Evolutionary conservation across 495 filamentous ascomycete species (phyloP), one percentile per base, ranked within the genome.

Genomic region (Penicillium cinerascens): DNA sequence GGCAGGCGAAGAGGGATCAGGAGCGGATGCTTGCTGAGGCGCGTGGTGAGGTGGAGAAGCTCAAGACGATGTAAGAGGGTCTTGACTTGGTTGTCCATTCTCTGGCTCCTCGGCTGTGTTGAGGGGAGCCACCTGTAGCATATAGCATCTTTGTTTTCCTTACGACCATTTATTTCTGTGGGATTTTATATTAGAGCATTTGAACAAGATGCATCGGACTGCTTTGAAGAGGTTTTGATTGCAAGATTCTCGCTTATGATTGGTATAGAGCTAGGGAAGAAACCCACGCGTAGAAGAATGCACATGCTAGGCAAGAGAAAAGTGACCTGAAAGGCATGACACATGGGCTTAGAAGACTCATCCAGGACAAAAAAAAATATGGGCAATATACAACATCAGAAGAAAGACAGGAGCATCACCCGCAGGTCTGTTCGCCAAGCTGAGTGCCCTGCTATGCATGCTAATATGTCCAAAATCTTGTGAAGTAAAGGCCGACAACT

Each of bases 21-120:
- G 78, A 82, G 63, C 75, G 76, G 65, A 83, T 78, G 76, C 76
- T 80, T 61, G 83, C 88, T 66, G 76, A 84, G 73, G 76, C 75
- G 23, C 63, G 73, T 49, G 75, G 73, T 49, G 74, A 76, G 61
- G 65, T 74, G 41, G 70, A 72, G 59, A 71, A 67, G 63, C 42
- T 70, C 54, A 68, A 59, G 56, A 45, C 63, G 58, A 33, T 60
- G 33, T 75, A 63, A 66, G 49, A 52, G 51, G 52, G 47, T 44
- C 27, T 37, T 22, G 6, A 44, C 4, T 40, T 20, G 11, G 35
- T 20, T 44, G 33, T 39, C 40, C 18, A 20, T 39, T 39, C 37
- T 35, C 48, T 49, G 44, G 40, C 26, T 43, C 17, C 44, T 44
- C 9, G 49, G 17, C 27, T 17, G 37, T 36, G 40, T 25, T 36